Evolutionary conservation across 345 rosid genomes (phyloP), one percentile per base, ranked within the genome.

Genomic region (Psidium friedrichsthalianum): DNA sequence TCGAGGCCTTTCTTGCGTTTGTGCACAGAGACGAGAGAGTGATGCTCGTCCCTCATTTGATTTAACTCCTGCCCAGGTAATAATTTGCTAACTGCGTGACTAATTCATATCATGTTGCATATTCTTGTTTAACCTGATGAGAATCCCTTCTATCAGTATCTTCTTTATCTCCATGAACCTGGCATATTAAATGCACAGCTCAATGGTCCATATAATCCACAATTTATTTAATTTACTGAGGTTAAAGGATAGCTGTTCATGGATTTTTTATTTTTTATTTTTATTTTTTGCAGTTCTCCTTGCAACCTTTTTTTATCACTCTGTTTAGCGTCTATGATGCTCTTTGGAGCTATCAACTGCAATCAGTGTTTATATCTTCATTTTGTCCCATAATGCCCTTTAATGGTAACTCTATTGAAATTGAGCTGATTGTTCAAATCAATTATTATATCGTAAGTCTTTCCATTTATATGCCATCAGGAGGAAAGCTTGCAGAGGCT

Each of bases 1-100:
- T 61, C 92, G 98, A 86, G 99, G 99, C 78, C 97, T 97, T 91
- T 97, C 99, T 56, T 97, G 99, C 85, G 99, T 97, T 83, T 97
- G 99, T 87, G 99, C 93, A 86, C 99, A 97, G 91, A 94, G 98
- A 88, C 91, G 97, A 89, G 98, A 94, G 87, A 92, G 88, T 15
- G 98, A 97, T 83, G 87, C 93, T 25, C 98, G 98, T 86, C 96
- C 99, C 74, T 95, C 99, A 16, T 96, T 97, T 95, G 99, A 95
- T 94, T 90, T 97, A 88, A 96, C 98, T 61, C 98, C 96, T 87
- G 88, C 92, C 58, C 99, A 97, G 99, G 99, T 97, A 84, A 49
- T 22, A 21, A 44, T 85, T 56, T 18, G 42, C 52, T 56, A 51
- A 42, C 61, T 85, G 80, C 32, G 80, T 18, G 47, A 36, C 47